Evolutionary conservation across 73 alveolate species (phyloP), one percentile per base, ranked within the genome.

Genomic region (Paramecium sonneborni): DNA sequence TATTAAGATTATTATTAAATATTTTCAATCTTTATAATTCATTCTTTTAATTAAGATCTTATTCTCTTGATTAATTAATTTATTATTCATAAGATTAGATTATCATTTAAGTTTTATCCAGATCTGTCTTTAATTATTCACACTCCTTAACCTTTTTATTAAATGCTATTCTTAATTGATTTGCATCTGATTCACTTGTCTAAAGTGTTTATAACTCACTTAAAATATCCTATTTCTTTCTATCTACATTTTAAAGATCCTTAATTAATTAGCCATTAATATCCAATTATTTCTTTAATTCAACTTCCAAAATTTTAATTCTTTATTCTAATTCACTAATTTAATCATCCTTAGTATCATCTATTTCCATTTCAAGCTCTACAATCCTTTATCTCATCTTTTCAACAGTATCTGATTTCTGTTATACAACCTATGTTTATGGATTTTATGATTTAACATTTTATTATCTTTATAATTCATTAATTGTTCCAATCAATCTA

Each of bases 21-120:
- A 43, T 23, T 46, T 79, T 79, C 28, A 79, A 79, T 79, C 90
- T 79, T 79, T 79, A 32, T 38, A 79, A 37, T 46, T 79, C 46
- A 21, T 79, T 41, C 43, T 79, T 41, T 23, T 79, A 79, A 23
- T 79, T 62, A 1, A 41, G 23, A 39, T 79, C 90, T n/a, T 18
- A 14, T 23, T 24, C 41, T 24, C 48, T 24, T 26, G 55, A 79
- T 43, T 43, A 41, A 6, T 79, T 76, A 23, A 79, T 18, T 21
- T 39, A 21, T 11, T 24, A 43, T 79, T 38, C 41, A 21, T 38
- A 30, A 30, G 30, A 57, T 24, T 79, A 79, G 14, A 46, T 46
- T 3, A 30, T 21, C 5, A 39, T 24, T 44, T 38, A 6, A 43
- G 10, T 41, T 44, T 44, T 79, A 79, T 39, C 74, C 24, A 79